Evolutionary conservation across 2,329 filamentous ascomycete species (phyloP).

Genomic region (Beauveria sp.): DNA sequence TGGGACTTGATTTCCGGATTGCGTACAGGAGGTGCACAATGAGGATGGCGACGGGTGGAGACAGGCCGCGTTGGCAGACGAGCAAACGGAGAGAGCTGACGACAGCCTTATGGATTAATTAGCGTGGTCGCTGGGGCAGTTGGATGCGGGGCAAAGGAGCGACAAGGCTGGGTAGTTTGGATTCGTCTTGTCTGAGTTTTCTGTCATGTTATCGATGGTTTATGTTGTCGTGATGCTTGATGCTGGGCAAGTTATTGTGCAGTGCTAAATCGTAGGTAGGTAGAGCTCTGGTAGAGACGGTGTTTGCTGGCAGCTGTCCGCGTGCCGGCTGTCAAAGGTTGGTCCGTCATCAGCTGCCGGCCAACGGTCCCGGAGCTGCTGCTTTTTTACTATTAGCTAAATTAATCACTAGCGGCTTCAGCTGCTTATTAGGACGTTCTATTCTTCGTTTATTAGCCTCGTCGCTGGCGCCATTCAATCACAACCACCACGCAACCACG

Average conservation of each 20-base stretch:
- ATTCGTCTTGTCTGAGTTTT: neutral
- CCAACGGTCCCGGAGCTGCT: neutral
- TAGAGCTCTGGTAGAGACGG: neutral
- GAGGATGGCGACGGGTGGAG: neutral
- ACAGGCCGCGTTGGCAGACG: slow-evolving; percentile 4
- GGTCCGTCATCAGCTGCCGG: neutral
- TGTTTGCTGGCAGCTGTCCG: neutral
- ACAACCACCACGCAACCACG: neutral
- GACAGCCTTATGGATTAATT: slow-evolving; percentile 6
- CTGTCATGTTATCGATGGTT: neutral
- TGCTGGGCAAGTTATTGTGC: neutral
- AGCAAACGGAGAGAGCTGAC: slow-evolving; percentile 1
- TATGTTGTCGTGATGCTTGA: neutral
- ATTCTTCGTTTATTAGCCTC: neutral
- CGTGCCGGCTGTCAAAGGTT: neutral
- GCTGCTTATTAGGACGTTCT: neutral
- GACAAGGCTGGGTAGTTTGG: neutral
- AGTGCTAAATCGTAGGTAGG: no score
- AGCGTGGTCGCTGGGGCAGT: neutral
- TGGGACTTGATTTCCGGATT: neutral
- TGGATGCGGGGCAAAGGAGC: neutral
- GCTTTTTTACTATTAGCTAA: no score
- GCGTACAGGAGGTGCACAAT: neutral
- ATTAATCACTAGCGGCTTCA: neutral
- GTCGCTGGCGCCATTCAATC: neutral